phyloP scores from a whole-genome alignment of 2,329 filamentous ascomycete genomes.

The Parastagonospora nodorum region DNA sequence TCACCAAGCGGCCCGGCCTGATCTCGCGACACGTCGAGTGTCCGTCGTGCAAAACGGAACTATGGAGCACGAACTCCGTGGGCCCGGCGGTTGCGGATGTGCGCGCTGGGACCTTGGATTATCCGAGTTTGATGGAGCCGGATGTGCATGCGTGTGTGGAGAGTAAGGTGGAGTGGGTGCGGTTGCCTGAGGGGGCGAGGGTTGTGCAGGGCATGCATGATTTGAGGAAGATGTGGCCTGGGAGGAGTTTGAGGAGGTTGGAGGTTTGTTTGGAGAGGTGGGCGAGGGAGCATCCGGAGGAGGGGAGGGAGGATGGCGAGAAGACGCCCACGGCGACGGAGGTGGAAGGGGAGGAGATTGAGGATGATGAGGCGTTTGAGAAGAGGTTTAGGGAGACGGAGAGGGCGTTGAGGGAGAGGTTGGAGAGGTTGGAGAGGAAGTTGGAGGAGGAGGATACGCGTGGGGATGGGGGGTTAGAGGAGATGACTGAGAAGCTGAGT shows the following conservation, averaged over 20 bases:
- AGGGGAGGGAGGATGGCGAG: conserved; percentile 2
- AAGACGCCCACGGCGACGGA: conserved; percentile 20
- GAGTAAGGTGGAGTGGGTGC: conserved; percentile 38
- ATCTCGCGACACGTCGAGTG: conserved; percentile 17
- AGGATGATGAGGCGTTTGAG: conserved; percentile 40
- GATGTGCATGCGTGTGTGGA: conserved; percentile 36
- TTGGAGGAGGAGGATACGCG: conserved; percentile 14
- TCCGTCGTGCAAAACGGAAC: conserved; percentile 21
- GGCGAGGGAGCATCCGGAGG: conserved; percentile 4
- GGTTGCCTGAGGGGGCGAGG: conserved; percentile 28
- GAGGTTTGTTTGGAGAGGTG: conserved; percentile 16
- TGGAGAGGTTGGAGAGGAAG: conserved; percentile 37
- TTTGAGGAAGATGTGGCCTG: conserved; percentile 27
- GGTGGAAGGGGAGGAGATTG: conserved; percentile 16
- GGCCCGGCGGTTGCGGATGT: conserved; percentile 18
- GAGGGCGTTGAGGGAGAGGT: conserved; percentile 30
- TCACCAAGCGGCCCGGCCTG: background rate
- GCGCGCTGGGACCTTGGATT: conserved; percentile 33
- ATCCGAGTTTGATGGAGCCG: conserved; percentile 35
- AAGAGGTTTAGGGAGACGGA: conserved; percentile 32
- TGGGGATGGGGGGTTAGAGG: conserved; percentile 5
- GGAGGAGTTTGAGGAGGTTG: conserved; percentile 32
- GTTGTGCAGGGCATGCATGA: conserved; percentile 15
- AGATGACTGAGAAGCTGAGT: conserved; percentile 8
- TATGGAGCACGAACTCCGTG: conserved; percentile 23